phyloP scores from a whole-genome alignment of 2,329 filamentous ascomycete genomes.

The Aureobasidium sp. region DNA sequence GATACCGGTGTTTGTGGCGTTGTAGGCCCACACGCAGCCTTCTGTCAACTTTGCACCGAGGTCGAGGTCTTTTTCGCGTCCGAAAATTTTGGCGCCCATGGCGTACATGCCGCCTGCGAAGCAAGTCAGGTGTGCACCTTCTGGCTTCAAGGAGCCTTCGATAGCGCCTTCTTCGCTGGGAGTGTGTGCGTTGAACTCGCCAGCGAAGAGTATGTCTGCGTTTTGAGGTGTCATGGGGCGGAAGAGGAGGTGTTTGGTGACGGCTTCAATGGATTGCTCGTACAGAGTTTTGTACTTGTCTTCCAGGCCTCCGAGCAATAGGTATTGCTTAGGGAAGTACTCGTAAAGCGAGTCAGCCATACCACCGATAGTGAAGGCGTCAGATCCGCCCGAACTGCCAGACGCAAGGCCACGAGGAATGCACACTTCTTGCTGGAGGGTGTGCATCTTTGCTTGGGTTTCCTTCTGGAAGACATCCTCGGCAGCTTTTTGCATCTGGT shows the following conservation, averaged over 20 bases:
- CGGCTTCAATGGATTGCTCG: conserved; percentile 57
- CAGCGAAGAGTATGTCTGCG: conserved; percentile 67
- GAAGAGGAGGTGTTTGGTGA: conserved; percentile 68
- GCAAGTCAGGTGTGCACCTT: conserved; percentile 47
- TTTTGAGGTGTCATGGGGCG: conserved; percentile 64
- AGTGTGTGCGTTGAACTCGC: conserved; percentile 36
- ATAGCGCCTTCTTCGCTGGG: neutral
- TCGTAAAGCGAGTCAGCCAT: conserved; percentile 53
- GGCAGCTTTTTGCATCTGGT: neutral
- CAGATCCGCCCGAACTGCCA: conserved; percentile 38
- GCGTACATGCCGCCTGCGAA: conserved; percentile 52
- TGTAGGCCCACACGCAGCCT: conserved; percentile 51
- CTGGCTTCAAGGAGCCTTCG: conserved; percentile 32
- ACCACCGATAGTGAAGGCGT: conserved; percentile 49
- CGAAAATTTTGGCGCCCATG: conserved; percentile 47
- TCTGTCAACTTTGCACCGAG: conserved; percentile 46
- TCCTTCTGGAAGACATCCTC: conserved; percentile 14
- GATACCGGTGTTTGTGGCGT: conserved; percentile 43
- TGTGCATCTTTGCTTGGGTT: neutral
- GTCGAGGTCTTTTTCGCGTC: conserved; percentile 42
- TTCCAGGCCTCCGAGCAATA: conserved; percentile 68
- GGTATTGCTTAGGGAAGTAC: conserved; percentile 57
- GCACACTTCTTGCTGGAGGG: conserved; percentile 39
- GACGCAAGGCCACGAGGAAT: conserved; percentile 53
- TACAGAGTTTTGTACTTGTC: conserved; percentile 69